Base-by-base conservation (phyloP, 495 filamentous ascomycete species). In the Symbiotaphrina buchneri region DNA sequence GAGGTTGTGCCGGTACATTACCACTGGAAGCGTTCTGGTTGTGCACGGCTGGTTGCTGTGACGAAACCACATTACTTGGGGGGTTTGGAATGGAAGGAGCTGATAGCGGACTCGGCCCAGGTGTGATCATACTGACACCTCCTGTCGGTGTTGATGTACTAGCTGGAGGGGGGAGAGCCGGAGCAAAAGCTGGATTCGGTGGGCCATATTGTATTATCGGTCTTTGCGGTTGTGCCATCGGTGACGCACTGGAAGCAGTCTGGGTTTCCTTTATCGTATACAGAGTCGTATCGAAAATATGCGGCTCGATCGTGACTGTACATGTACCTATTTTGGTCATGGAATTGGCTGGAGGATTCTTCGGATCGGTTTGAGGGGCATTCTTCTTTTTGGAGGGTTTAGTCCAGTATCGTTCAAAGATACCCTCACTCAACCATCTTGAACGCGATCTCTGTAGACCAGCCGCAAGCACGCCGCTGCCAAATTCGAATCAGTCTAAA, bases 371-470 rank as follows among this genome's bases (percentile, higher is more conserved):
- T 37, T 75, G 69, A 8, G 66, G 54, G 17, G 63, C 62, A 31
- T 66, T 71, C 52, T 78, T 82, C 31, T 70, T 68, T 55, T 84
- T 91, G 34, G 67, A 63, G 4, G 83, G 82, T 42, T 94, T 92
- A 7, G 74, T 74, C 74, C 84, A 94, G 50, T 90, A 95, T 41
- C 76, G 77, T 37, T 87, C 82, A 37, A 99, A 78, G 21, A 93
- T 71, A 11, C 77, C 74, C 39, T 91, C 82, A 40, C 61, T 71
- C 6, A 82, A 62, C 90, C 90, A 95, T 66, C 71, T 75, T 40
- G 74, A 65, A 33, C 80, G 79, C 29, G 90, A 95, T 31, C 79
- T 68, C 29, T 72, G 58, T 11, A 99, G 61, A 3, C 90, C 84
- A 31, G 78, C 68, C 30, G 72, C 61, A 29, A 95, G 59, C 5